A percentile compares a stretch with the other conserved stretches of the same genome.
Evolutionary conservation across 75 land plant species (phyloP).

Genomic region (Adiantum capillusveneris): DNA sequence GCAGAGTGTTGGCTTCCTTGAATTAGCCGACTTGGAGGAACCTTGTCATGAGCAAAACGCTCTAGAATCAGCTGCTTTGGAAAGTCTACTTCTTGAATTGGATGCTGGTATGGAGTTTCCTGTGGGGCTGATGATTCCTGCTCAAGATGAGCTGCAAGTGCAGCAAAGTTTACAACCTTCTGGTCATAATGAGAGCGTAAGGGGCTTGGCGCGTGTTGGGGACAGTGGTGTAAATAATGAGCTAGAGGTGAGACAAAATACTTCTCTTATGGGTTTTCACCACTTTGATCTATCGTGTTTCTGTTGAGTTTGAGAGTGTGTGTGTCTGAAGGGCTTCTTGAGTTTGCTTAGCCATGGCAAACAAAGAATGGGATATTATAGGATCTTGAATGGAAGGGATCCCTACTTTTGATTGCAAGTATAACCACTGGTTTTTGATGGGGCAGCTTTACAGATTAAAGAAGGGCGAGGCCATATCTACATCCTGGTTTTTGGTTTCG

Average conservation of each 20-base stretch:
- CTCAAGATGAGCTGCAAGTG: not conserved
- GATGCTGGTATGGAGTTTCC: not conserved
- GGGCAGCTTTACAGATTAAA: not conserved
- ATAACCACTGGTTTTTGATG: not conserved
- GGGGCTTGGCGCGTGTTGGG: not conserved
- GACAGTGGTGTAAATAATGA: too few relatives aligned
- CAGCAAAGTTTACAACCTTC: not conserved
- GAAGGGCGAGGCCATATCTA: too few relatives aligned
- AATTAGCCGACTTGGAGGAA: slow-evolving; percentile 1
- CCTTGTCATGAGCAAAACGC: not conserved
- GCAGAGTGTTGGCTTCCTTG: not conserved
- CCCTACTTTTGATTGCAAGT: not conserved
- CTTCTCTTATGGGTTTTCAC: too few relatives aligned
- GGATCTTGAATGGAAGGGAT: too few relatives aligned
- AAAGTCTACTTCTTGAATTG: not conserved
- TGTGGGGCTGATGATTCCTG: not conserved
- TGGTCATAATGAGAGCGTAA: not conserved
- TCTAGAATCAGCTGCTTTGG: not conserved
- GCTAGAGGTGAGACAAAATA: too few relatives aligned
- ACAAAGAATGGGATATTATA: too few relatives aligned
- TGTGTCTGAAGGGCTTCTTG: too few relatives aligned
- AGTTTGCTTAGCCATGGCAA: too few relatives aligned
- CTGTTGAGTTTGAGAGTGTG: too few relatives aligned
- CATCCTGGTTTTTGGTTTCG: too few relatives aligned
- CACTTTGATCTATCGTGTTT: too few relatives aligned